A percentile compares a stretch with the other conserved stretches of the same genome.
phyloP scores from a whole-genome alignment of 139 green algal genomes.

The Chlorella sorokiniana region DNA sequence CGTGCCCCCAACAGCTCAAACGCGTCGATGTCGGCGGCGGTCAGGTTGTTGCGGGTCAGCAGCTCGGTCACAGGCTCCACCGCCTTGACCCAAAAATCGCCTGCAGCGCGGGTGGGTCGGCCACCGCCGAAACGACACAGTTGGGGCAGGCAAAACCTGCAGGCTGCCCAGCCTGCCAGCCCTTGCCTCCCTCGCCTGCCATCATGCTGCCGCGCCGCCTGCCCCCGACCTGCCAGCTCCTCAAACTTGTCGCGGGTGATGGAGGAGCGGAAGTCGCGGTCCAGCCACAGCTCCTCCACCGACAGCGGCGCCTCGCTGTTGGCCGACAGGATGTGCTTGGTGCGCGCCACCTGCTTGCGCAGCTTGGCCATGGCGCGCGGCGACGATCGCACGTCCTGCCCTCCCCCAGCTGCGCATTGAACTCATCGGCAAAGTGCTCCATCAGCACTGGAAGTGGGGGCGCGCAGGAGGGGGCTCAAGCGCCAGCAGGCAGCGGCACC shows the following conservation, averaged over 20 bases:
- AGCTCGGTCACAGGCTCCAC: constrained; percentile 65
- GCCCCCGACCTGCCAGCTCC: constrained; percentile 52
- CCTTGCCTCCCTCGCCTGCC: no score
- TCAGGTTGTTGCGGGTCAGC: constrained; percentile 76
- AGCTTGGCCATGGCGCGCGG: constrained; percentile 91
- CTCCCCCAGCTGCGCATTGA: constrained; percentile 70
- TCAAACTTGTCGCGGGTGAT: constrained; percentile 83
- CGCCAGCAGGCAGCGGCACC: neutral
- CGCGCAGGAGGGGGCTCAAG: no score
- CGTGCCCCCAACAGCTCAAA: constrained; percentile 92
- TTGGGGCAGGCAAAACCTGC: neutral
- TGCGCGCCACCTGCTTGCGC: constrained; percentile 73
- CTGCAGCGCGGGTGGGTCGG: constrained; percentile 10
- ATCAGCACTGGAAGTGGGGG: constrained; percentile 59
- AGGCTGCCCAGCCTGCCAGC: neutral
- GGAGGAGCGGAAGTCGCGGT: constrained; percentile 83
- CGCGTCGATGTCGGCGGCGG: constrained; percentile 65
- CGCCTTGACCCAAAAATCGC: constrained; percentile 72
- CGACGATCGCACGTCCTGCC: constrained; percentile 58
- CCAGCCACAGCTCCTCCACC: constrained; percentile 89
- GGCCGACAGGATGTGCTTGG: constrained; percentile 96
- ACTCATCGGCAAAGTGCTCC: constrained; percentile 90
- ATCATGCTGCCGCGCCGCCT: neutral
- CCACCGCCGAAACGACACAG: neutral
- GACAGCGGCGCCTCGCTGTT: constrained; percentile 89